Evolutionary conservation across 108 stramenopile species (phyloP), one percentile per base, ranked within the genome.

Genomic region (Cyclotella cryptica): DNA sequence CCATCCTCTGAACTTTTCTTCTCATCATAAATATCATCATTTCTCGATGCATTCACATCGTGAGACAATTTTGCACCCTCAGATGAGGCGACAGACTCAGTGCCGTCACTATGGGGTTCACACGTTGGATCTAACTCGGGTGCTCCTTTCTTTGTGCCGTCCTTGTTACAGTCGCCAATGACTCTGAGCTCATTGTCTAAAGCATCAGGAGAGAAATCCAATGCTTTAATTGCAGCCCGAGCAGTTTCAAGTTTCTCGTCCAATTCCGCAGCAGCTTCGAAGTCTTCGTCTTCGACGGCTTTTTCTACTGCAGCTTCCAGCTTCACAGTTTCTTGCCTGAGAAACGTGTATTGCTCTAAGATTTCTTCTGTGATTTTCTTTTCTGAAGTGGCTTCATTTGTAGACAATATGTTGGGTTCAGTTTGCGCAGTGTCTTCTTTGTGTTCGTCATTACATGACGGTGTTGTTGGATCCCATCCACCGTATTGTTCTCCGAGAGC

Each of bases 401-500:
- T 24, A 40, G 58, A 69, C 28, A 61, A 66, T 69, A 45, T 45
- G 14, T 42, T 64, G 59, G 61, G 49, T 17, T 30, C 65, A 30
- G 46, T 58, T 26, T 65, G 65, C 10, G 66, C 51, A 28, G 77
- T 45, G 12, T 39, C 43, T 45, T 81, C 72, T 54, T 79, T 46
- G 6, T 18, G 71, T 46, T 28, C 24, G 22, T 40, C 75, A 63
- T 58, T 54, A 42, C 47, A 47, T 60, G 49, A 22, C 17, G 21
- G 44, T 28, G 21, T 30, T 44, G 30, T 19, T 45, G 49, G 77
- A 10, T 79, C 80, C 88, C 89, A 91, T 40, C 87, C 89, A 29
- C 89, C 90, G 66, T 86, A 92, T 63, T 88, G 91, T 14, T 82
- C 81, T 45, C 88, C 88, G 44, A 89, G 65, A 10, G 85, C 57